Evolutionary conservation across 192 early-diverging fungal genomes (phyloP).

Genomic region (Coemansia sp.): DNA sequence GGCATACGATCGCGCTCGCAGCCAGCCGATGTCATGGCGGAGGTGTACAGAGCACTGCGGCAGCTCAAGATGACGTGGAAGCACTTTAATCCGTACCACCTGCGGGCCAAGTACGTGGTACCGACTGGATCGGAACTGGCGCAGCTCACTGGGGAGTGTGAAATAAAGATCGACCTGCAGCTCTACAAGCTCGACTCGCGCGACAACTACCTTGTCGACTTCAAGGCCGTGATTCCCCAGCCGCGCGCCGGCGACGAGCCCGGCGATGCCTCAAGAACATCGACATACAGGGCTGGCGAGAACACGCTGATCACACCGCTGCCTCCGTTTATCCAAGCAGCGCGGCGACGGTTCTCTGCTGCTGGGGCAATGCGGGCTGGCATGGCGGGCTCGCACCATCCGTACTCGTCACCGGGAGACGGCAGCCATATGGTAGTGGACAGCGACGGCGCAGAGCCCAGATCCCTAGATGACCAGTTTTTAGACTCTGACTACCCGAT

Average conservation of each 20-base stretch:
- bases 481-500: slow-evolving; percentile 54
- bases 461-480: slow-evolving; percentile 54
- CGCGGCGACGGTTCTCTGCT: slow-evolving; percentile 40
- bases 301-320: slow-evolving; percentile 37
- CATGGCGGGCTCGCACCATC: not conserved
- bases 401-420: slow-evolving; percentile 1
- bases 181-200: slow-evolving; percentile 86
- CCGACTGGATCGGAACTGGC: slow-evolving; percentile 7
- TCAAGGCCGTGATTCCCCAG: slow-evolving; percentile 73
- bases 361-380: slow-evolving; percentile 21
- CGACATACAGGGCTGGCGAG: slow-evolving; percentile 33
- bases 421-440: slow-evolving; percentile 7
- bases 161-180: slow-evolving; percentile 93
- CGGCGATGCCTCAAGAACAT: slow-evolving; percentile 10
- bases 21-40: slow-evolving; percentile 94
- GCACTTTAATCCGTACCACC: slow-evolving; percentile 82
- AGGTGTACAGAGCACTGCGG: slow-evolving; percentile 90
- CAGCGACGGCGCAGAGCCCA: slow-evolving; percentile 23
- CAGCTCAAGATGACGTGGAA: slow-evolving; percentile 94
- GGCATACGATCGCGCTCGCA: slow-evolving; percentile 91
- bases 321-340: slow-evolving; percentile 46
- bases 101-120: slow-evolving; percentile 66
- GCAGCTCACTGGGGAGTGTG: slow-evolving; percentile 41
- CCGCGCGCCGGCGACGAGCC: slow-evolving; percentile 28
- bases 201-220: slow-evolving; percentile 93